phyloP scores from a whole-genome alignment of 768 basidiomycete genomes.

The Dioszegia crocea region DNA sequence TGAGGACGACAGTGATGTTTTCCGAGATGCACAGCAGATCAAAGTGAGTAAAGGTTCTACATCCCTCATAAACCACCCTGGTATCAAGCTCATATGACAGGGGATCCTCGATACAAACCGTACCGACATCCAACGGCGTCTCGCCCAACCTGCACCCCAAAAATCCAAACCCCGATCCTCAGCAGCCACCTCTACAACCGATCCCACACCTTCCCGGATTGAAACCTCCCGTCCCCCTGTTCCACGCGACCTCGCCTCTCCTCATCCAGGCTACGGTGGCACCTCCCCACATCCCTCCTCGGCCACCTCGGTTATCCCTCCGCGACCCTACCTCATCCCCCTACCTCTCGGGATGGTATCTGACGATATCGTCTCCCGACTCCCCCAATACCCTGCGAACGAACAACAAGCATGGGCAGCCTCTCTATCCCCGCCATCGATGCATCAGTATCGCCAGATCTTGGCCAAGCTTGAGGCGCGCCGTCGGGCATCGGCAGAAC shows the following conservation, averaged over 20 bases:
- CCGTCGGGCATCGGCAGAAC: constrained; percentile 5
- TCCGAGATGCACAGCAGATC: constrained; percentile 42
- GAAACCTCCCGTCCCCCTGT: background rate
- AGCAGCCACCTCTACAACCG: background rate
- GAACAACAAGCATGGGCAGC: constrained; percentile 39
- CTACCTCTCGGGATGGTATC: constrained; percentile 38
- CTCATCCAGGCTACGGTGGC: constrained; percentile 10
- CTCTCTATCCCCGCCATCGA: constrained; percentile 22
- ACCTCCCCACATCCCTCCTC: constrained; percentile 6
- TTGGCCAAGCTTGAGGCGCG: constrained; percentile 27
- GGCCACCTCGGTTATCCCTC: constrained; percentile 9
- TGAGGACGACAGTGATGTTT: constrained; percentile 60
- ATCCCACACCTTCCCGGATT: background rate
- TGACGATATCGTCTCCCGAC: constrained; percentile 39
- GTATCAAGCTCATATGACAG: background rate
- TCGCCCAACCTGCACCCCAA: constrained; percentile 10
- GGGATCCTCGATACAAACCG: constrained; percentile 7
- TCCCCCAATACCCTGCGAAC: constrained; percentile 32
- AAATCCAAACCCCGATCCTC: constrained; percentile 1
- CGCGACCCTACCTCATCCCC: constrained; percentile 23
- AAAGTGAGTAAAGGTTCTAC: too few species aligned
- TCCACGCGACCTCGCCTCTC: background rate
- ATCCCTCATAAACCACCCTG: too few species aligned
- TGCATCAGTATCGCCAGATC: constrained; percentile 33
- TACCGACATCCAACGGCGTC: constrained; percentile 10